Evolutionary conservation across 306 rosid species (phyloP), one percentile per base, ranked within the genome.

Genomic region (Fagus sylvatica): DNA sequence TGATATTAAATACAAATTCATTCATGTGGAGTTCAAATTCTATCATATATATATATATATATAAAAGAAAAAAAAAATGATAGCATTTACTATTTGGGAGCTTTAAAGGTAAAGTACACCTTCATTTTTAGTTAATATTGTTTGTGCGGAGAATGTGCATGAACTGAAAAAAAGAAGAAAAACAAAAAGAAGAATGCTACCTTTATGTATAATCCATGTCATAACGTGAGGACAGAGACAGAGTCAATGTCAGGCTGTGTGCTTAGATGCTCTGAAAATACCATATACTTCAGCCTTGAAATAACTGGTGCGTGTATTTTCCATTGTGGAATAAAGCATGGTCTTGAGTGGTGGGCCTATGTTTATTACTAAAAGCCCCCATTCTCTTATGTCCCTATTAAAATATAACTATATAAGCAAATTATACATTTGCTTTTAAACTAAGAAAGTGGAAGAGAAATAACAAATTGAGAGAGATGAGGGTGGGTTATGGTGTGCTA

Each of bases 311-410:
- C 12, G 4, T 7, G 22, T 28, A 57, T 28, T 57, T 60, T 59
- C 69, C 6, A 36, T 11, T 9, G 37, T 55, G 69, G 71, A 48
- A 82, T 46, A 19, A 78, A 42, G 74, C 74, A 62, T 48, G 64
- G 1, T 13, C 4, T 59, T 69, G 53, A 40, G 75, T 46, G 75
- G 81, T 42, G 67, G 53, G 65, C 28, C 71, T 39, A 17, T n/a
- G 37, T 55, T 73, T 33, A 53, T 12, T 72, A 22, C 43, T 19
- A 67, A 19, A 4, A 28, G 22, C 60, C n/a, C 33, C 49, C 9
- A 34, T 53, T 54, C 65, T 72, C 77, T 37, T 59, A n/a, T 41
- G 46, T 36, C 46, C 15, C 13, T 51, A 5, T 42, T 11, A 66
- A 76, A 66, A 40, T 34, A 56, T 22, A 22, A 22, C 28, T 22